Conservation (phyloP, 225 moss, liverwort and hornwort species). For the Sphagnum tenellum region DNA sequence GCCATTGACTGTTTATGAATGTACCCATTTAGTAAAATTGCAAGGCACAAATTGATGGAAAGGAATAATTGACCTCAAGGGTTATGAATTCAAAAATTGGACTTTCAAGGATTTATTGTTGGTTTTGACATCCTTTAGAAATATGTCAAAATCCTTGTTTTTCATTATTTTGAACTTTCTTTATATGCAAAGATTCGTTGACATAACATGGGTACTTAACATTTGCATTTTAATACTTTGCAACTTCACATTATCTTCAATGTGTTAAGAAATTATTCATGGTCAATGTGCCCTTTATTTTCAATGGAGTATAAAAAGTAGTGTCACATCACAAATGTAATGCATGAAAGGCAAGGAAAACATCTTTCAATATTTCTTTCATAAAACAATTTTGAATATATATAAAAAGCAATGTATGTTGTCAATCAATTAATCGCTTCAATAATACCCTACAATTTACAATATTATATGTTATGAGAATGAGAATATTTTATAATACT, state of each 20-base stretch:
- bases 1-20: too few relatives aligned
- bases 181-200: too few relatives aligned
- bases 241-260: constrained; percentile 60
- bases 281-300: constrained; percentile 66
- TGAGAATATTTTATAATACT: too few relatives aligned
- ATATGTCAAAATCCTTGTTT: too few relatives aligned
- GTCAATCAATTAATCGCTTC: too few relatives aligned
- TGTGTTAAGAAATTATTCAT: constrained; percentile 60
- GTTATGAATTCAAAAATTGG: constrained; percentile 60
- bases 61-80: constrained; percentile 59
- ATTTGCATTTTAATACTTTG: constrained; percentile 3
- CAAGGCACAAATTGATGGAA: constrained; percentile 44
- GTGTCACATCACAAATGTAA: constrained; percentile 49
- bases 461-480: too few relatives aligned
- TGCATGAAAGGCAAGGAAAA: constrained; percentile 32
- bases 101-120: constrained; percentile 51
- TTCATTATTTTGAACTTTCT: too few relatives aligned
- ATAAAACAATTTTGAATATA: not conserved
- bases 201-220: too few relatives aligned
- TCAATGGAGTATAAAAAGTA: constrained; percentile 76
- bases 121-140: constrained; percentile 31
- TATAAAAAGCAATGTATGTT: not conserved
- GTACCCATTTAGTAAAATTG: not conserved
- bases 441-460: not conserved
- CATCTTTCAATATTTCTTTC: not conserved